A percentile compares a stretch with the other conserved stretches of the same genome.
Conservation (phyloP, 1,284 basidiomycete genomes). For the Pseudozyma hubeiensis region DNA sequence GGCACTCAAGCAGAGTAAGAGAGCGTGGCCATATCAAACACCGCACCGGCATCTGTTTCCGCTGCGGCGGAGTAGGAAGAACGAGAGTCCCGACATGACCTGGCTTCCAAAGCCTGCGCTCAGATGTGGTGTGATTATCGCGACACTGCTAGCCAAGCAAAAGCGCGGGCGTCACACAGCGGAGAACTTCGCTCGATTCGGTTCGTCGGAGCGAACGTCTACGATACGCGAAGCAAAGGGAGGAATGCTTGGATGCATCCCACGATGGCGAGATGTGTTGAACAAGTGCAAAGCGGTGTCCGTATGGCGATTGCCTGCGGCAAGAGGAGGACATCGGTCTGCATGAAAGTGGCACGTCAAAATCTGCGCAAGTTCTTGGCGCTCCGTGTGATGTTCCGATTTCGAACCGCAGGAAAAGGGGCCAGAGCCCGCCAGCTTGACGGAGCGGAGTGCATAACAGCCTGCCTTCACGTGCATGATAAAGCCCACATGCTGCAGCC, state of each 20-base stretch:
- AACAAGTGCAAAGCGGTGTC: conserved; percentile 1
- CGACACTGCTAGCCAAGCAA: too few relatives aligned
- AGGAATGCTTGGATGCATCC: conserved; percentile 7
- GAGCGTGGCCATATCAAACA: not conserved
- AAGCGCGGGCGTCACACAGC: too few relatives aligned
- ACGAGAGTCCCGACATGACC: too few relatives aligned
- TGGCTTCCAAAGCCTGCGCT: too few relatives aligned
- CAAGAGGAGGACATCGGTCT: not conserved
- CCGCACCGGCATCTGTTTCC: too few relatives aligned
- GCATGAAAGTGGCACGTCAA: conserved; percentile 6
- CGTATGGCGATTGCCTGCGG: conserved; percentile 2
- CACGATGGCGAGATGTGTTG: not conserved
- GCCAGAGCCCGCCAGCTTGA: not conserved
- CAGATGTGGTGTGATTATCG: too few relatives aligned
- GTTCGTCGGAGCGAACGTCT: too few relatives aligned
- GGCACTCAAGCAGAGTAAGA: not conserved
- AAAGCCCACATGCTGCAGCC: too few relatives aligned
- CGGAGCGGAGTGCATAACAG: conserved; percentile 3
- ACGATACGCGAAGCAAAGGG: not conserved
- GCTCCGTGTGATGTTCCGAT: not conserved
- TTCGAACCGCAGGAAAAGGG: not conserved
- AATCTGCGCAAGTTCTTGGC: conserved; percentile 8
- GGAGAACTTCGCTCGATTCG: too few relatives aligned
- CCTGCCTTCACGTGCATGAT: not conserved
- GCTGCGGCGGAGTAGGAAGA: too few relatives aligned